Conservation (phyloP, 1,284 basidiomycete genomes). For the Porphyrellus sp. region DNA sequence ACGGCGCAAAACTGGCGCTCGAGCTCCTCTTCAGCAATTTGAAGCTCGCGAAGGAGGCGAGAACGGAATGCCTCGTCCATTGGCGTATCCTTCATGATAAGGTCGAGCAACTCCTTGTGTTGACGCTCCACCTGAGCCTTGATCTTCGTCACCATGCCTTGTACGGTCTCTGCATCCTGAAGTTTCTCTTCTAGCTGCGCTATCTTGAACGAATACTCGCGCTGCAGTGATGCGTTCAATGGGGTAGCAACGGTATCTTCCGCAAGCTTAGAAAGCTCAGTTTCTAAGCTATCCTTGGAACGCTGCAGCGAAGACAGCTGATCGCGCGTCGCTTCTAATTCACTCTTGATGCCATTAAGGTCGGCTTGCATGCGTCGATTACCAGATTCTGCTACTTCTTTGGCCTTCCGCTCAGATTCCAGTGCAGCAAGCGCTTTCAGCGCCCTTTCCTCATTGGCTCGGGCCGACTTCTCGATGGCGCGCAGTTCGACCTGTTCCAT, state of each 20-base stretch:
- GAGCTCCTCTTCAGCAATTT: constrained; percentile 61
- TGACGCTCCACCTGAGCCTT: constrained; percentile 64
- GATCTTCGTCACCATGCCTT: constrained; percentile 52
- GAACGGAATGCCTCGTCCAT: constrained; percentile 63
- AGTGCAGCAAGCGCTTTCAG: constrained; percentile 54
- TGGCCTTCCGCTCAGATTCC: constrained; percentile 61
- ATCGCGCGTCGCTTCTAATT: constrained; percentile 52
- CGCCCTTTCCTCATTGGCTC: constrained; percentile 58
- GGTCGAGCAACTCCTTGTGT: constrained; percentile 64
- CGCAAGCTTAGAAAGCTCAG: constrained; percentile 65
- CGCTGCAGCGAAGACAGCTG: constrained; percentile 52
- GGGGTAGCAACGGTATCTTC: constrained; percentile 49
- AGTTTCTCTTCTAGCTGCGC: constrained; percentile 63
- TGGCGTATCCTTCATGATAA: constrained; percentile 57
- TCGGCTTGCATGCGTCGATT: constrained; percentile 58
- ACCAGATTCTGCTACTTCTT: constrained; percentile 62
- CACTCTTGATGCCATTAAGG: constrained; percentile 50
- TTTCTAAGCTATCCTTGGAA: constrained; percentile 66
- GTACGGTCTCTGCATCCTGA: constrained; percentile 51
- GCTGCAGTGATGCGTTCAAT: constrained; percentile 49
- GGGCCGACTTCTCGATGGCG: constrained; percentile 62
- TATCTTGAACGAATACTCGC: constrained; percentile 66
- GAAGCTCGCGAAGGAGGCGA: constrained; percentile 66
- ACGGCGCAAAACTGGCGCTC: constrained; percentile 50
- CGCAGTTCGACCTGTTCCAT: constrained; percentile 67